phyloP scores from a whole-genome alignment of 2,329 filamentous ascomycete species.

The Fusarium temperatum region DNA sequence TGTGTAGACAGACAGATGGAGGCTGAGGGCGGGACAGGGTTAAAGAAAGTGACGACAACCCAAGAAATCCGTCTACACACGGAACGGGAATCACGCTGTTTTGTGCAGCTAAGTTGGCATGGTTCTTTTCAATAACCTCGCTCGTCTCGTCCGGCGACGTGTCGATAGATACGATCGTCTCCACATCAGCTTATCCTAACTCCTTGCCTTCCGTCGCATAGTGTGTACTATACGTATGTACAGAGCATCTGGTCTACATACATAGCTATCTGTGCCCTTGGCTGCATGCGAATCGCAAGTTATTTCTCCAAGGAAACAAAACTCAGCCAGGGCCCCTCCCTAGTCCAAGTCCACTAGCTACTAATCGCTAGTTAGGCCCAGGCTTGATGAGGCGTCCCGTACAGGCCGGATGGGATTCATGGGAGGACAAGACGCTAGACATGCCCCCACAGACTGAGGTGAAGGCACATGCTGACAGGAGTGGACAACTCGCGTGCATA shows the following conservation, averaged over 20 bases:
- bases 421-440: slow-evolving; percentile 16
- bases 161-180: slow-evolving; percentile 25
- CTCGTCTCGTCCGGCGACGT: neutral
- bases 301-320: slow-evolving; percentile 12
- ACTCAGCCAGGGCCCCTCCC: slow-evolving; percentile 13
- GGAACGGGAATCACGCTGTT: slow-evolving; percentile 20
- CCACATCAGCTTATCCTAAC: slow-evolving; percentile 29
- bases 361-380: slow-evolving; percentile 2
- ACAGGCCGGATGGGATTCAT: neutral
- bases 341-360: neutral
- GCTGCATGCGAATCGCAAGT: slow-evolving; percentile 14
- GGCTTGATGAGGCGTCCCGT: slow-evolving; percentile 25
- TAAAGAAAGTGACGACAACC: slow-evolving; percentile 22
- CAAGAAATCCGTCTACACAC: slow-evolving; percentile 19
- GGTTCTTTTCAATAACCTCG: slow-evolving; percentile 15
- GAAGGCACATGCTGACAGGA: slow-evolving; percentile 19
- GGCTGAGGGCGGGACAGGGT: slow-evolving; percentile 12
- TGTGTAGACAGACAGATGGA: neutral
- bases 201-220: slow-evolving; percentile 9
- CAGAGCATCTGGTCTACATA: neutral
- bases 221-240: neutral
- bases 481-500: slow-evolving; percentile 21
- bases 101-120: slow-evolving; percentile 19
- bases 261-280: neutral
- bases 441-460: neutral